Evolutionary conservation across 768 basidiomycete species (phyloP), one percentile per base, ranked within the genome.

Genomic region (Clitopilus hobsonii): DNA sequence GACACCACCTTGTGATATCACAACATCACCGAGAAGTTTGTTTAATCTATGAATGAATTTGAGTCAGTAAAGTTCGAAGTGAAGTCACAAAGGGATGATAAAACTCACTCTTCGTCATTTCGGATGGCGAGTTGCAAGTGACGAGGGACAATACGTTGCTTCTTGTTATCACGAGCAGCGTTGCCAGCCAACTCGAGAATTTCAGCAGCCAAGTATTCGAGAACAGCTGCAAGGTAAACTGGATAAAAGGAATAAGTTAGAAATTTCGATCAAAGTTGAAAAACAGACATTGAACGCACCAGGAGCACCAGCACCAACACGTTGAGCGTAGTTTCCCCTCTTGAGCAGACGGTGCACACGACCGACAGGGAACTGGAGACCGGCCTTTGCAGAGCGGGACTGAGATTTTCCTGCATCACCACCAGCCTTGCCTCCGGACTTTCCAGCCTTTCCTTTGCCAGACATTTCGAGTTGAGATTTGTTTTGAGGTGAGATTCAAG

Each of bases 61-160:
- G 30, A 45, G 41, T 22, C 41, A 57, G 27, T 4, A 56, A n/a
- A 38, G 26, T 47, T 52, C 47, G 2, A 18, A n/a, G n/a, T n/a
- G 13, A 25, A 24, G 32, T 13, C 1, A 24, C 26, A 53, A 18
- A 30, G 23, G 25, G 13, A 3, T 5, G 13, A 51, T 51, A 1
- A 26, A 1, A 70, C 69, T 7, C 54, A 87, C 86, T 89, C 91
- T 69, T 94, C 91, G 56, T 92, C 91, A 70, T 94, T 92, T 61
- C 93, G 83, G 71, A 95, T 92, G 60, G 94, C 93, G 53, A 95
- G 84, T 67, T 95, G 94, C 49, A 95, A 71, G 73, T 95, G 94
- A 65, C 94, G 86, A 53, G 93, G 94, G 22, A 94, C 90, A 63
- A 95, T 94, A 87, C 94, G 92, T 62, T 90, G 87, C 78, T 94